Conservation (phyloP, 495 filamentous ascomycete species). For the Trichoderma asperelloides region DNA sequence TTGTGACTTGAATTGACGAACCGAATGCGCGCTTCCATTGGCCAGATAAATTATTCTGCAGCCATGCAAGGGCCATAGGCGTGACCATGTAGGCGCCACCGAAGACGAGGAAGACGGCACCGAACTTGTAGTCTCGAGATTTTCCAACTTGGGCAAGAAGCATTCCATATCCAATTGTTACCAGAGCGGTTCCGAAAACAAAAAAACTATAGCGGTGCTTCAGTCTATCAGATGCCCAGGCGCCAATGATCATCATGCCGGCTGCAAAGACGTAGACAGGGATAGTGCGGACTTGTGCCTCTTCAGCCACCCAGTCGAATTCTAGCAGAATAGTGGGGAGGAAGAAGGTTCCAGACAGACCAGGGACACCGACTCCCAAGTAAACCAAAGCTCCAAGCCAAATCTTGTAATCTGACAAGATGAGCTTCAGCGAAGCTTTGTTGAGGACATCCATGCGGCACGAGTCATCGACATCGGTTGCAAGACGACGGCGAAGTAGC, state of each 20-base stretch:
- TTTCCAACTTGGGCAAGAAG: conserved; percentile 36
- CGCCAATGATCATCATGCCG: conserved; percentile 34
- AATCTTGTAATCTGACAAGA: conserved; percentile 25
- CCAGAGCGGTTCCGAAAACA: conserved; percentile 34
- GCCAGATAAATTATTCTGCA: conserved; percentile 35
- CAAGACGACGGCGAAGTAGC: conserved; percentile 33
- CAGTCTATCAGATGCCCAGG: conserved; percentile 39
- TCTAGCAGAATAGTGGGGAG: conserved; percentile 47
- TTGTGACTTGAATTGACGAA: conserved; percentile 28
- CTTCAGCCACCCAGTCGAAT: conserved; percentile 41
- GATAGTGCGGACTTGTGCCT: conserved; percentile 47
- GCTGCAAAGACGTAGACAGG: conserved; percentile 45
- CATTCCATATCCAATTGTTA: conserved; percentile 47
- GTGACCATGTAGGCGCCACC: conserved; percentile 53
- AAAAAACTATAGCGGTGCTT: conserved; percentile 44
- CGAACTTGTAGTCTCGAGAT: conserved; percentile 42
- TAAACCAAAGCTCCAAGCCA: conserved; percentile 19
- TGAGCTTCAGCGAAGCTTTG: conserved; percentile 34
- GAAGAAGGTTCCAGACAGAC: conserved; percentile 17
- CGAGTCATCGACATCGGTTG: conserved; percentile 24
- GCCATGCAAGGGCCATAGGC: conserved; percentile 45
- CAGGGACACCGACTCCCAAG: conserved; percentile 7
- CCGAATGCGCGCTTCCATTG: conserved; percentile 43
- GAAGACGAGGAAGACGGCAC: conserved; percentile 49
- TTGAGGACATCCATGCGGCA: conserved; percentile 32